Base-by-base conservation (phyloP, 169 alveolate genomes). In the Plasmodium gallinaceum region DNA sequence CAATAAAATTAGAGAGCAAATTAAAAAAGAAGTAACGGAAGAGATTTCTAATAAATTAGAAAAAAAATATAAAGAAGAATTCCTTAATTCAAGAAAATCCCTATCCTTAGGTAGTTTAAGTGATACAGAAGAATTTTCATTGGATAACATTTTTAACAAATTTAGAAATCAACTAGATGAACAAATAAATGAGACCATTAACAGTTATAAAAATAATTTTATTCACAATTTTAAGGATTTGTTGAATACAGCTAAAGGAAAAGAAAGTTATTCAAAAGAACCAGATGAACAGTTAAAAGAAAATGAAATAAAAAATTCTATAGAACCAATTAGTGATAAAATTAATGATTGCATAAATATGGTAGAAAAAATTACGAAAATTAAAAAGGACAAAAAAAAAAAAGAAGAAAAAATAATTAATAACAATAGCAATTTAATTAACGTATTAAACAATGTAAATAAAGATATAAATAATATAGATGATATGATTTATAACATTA, bases 341-440 rank as follows among this genome's bases (percentile, higher is more conserved):
- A 83, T 83, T 54, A 83, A 83, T 83, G 91, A 83, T 51, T 83
- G 91, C 22, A 18, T 83, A 62, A 68, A 26, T 20, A 9, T 68
- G 71, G 10, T 83, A 5, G 91, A 83, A 22, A 69, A 48, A 7
- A 32, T 83, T 14, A 24, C 16, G 16, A 42, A 54, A 32, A 42
- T 32, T 5, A 52, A 68, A 39, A 51, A 68, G 18, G 54, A 8
- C 51, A 32, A 16, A 66, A 68, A 10, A 54, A 57, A 83, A 24
- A 37, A 48, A 48, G 68, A 83, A 4, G 73, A 61, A 68, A 65
- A 76, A 57, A 60, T n/a, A 39, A 16, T 7, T 1, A 39, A 8
- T 52, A 52, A 75, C 16, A 61, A 37, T 7, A 80, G 16, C 22
- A 68, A 18, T 45, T 12, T 83, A 26, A 51, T 83, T 32, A 52